Conservation (phyloP, 345 rosid genomes). For the Barbarea vulgaris region DNA sequence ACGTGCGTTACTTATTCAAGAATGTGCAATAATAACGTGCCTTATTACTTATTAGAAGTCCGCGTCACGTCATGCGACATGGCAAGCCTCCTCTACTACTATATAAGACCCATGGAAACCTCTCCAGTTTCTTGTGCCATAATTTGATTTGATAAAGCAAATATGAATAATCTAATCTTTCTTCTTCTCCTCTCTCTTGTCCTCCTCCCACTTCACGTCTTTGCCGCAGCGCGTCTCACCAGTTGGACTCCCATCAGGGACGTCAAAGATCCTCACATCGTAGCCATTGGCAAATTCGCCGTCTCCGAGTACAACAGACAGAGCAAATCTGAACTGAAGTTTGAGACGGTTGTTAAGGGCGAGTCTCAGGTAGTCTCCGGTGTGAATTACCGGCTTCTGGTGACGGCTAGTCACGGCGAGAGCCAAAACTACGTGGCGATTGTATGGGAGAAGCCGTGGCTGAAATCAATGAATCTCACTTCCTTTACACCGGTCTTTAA, state of each 20-base stretch:
- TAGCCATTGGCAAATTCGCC: constrained; percentile 51
- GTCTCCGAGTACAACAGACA: constrained; percentile 42
- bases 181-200: neutral
- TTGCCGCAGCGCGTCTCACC: constrained; percentile 18
- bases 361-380: constrained; percentile 52
- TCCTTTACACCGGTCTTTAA: constrained; percentile 40
- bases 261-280: constrained; percentile 43
- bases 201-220: constrained; percentile 20
- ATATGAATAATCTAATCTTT: constrained; percentile 4
- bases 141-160: neutral
- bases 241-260: constrained; percentile 51
- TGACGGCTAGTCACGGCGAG: constrained; percentile 21
- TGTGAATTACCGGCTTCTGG: constrained; percentile 44
- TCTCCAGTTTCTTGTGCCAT: neutral
- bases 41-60: too few species aligned
- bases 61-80: neutral
- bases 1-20: neutral
- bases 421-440: constrained; percentile 37
- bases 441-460: constrained; percentile 53
- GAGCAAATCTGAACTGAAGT: constrained; percentile 19
- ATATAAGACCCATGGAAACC: neutral
- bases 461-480: constrained; percentile 38
- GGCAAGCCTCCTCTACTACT: neutral
- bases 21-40: neutral
- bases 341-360: constrained; percentile 41